A percentile compares a stretch with the other conserved stretches of the same genome.
Conservation (phyloP, 208 protist genomes). For the Trypanosoma grayi region DNA sequence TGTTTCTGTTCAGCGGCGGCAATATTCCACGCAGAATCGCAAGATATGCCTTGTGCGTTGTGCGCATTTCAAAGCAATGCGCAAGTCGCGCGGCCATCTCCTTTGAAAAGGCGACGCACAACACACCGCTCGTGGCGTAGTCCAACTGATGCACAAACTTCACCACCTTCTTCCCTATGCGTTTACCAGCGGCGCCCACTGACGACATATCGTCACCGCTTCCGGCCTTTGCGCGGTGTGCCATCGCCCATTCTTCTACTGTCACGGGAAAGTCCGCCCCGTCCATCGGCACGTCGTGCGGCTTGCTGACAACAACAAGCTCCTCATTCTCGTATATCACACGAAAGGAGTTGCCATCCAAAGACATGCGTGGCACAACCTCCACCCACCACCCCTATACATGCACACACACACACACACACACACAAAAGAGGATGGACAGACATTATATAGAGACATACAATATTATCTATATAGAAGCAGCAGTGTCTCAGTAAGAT, state of each 20-base stretch:
- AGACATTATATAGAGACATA: not conserved
- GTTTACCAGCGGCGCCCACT: slow-evolving; percentile 14
- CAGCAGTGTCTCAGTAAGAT: too few relatives aligned
- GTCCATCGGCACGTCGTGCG: slow-evolving; percentile 82
- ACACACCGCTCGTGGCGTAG: slow-evolving; percentile 84
- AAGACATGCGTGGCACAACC: not conserved
- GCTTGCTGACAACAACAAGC: slow-evolving; percentile 89
- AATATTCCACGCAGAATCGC: slow-evolving; percentile 78
- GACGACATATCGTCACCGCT: not conserved
- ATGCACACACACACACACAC: not conserved
- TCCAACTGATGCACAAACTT: slow-evolving; percentile 94
- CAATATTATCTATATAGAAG: too few relatives aligned
- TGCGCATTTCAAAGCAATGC: slow-evolving; percentile 88
- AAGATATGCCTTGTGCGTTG: slow-evolving; percentile 74
- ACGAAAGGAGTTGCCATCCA: not conserved
- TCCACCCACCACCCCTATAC: not conserved
- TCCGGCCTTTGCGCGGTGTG: slow-evolving; percentile 21
- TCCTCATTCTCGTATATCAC: slow-evolving; percentile 68
- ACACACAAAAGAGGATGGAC: slow-evolving; percentile 4
- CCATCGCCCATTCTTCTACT: slow-evolving; percentile 55
- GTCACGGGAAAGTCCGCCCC: slow-evolving; percentile 25
- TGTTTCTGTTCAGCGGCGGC: not conserved
- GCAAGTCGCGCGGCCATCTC: slow-evolving; percentile 67
- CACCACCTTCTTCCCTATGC: slow-evolving; percentile 39
- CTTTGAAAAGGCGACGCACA: slow-evolving; percentile 87